These are phyloP conservation scores for Phytophthora pistaciae DNA, from an alignment of 352 stramenopile species.

Conservation along the genomic window DNA sequence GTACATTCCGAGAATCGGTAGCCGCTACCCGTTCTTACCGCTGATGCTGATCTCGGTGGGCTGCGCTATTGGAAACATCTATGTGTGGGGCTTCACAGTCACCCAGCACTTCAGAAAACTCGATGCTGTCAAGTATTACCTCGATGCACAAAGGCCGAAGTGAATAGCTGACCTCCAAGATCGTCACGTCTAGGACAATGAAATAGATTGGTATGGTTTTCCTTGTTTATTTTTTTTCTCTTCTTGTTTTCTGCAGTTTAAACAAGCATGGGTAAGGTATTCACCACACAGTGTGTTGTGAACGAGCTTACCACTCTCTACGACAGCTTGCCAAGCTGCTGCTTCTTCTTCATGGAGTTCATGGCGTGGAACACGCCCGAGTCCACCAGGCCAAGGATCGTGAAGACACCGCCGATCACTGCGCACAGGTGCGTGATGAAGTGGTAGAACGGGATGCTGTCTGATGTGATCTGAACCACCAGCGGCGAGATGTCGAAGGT, in stretches of 20 bases:
- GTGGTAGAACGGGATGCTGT: conserved; percentile 83
- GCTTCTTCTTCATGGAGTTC: conserved; percentile 89
- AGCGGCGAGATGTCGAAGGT: conserved; percentile 87
- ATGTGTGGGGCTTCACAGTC: conserved; percentile 75
- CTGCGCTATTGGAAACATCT: conserved; percentile 80
- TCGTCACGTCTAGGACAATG: conserved; percentile 10
- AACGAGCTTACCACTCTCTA: conserved; percentile 35
- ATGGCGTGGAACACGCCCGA: conserved; percentile 82
- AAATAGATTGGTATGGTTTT: conserved; percentile 35
- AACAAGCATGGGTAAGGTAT: conserved; percentile 28
- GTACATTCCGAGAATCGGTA: conserved; percentile 54
- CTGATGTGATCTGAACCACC: conserved; percentile 72
- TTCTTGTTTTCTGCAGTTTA: neutral
- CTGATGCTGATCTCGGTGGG: conserved; percentile 83
- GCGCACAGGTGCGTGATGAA: conserved; percentile 88
- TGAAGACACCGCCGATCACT: conserved; percentile 87
- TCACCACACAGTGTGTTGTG: neutral
- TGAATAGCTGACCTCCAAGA: conserved; percentile 1
- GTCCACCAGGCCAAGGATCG: conserved; percentile 86
- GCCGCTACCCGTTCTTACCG: conserved; percentile 75
- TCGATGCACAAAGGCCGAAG: conserved; percentile 45
- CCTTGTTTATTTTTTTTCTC: conserved; percentile 20
- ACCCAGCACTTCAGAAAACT: conserved; percentile 77
- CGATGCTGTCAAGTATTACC: conserved; percentile 73
- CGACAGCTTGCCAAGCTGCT: conserved; percentile 80